Conservation (phyloP, 2,329 filamentous ascomycete species). For the Ascochyta lentis region DNA sequence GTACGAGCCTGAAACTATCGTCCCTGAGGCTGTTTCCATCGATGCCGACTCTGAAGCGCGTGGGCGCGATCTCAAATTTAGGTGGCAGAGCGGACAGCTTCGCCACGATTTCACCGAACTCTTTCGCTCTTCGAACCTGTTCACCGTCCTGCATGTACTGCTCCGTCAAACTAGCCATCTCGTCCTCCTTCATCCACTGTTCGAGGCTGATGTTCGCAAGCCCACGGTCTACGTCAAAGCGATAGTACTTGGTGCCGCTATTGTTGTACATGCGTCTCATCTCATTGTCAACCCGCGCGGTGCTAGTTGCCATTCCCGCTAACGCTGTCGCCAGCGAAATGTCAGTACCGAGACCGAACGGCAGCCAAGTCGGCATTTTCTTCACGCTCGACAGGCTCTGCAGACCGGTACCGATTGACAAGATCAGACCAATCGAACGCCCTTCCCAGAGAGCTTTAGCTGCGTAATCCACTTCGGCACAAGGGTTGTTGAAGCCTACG, state of each 20-base stretch:
- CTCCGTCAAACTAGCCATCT: constrained; percentile 49
- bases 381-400: constrained; percentile 49
- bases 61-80: constrained; percentile 43
- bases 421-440: constrained; percentile 48
- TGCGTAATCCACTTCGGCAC: constrained; percentile 58
- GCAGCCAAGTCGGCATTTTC: constrained; percentile 47
- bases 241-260: constrained; percentile 46
- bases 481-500: constrained; percentile 59
- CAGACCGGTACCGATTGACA: constrained; percentile 48
- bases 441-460: constrained; percentile 50
- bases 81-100: constrained; percentile 47
- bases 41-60: constrained; percentile 44
- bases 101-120: constrained; percentile 46
- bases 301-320: constrained; percentile 48
- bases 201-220: constrained; percentile 48
- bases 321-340: constrained; percentile 47
- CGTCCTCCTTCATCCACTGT: constrained; percentile 52
- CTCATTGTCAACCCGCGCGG: constrained; percentile 50
- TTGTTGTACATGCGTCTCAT: constrained; percentile 51
- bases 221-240: constrained; percentile 51
- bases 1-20: constrained; percentile 38
- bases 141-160: constrained; percentile 49
- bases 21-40: constrained; percentile 39
- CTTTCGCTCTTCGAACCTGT: constrained; percentile 37
- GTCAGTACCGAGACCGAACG: constrained; percentile 49